Evolutionary conservation across 202 grass and related monocot species (phyloP).

Genomic region (Hordeum pubiflorum): DNA sequence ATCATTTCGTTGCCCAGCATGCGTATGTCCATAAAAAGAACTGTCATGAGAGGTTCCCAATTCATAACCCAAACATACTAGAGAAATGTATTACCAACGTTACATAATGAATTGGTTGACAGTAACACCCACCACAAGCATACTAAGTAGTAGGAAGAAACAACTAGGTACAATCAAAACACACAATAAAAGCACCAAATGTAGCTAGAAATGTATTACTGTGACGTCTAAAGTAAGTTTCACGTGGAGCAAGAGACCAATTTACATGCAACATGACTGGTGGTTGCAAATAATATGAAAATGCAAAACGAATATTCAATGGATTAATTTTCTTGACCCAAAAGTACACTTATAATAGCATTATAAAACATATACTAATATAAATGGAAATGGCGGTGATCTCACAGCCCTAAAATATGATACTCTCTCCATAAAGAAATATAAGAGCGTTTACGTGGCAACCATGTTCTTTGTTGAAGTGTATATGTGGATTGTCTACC

Average conservation of each 20-base stretch:
- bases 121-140: background rate
- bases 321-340: background rate
- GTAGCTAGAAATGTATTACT: background rate
- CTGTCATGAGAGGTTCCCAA: background rate
- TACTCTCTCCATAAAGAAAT: background rate
- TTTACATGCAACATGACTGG: background rate
- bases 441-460: background rate
- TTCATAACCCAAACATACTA: slow-evolving; percentile 4
- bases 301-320: background rate
- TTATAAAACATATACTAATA: background rate
- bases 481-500: too few relatives aligned
- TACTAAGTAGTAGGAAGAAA: background rate
- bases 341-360: background rate
- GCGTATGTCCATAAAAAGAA: background rate
- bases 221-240: background rate
- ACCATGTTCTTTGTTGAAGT: background rate
- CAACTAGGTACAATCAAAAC: background rate
- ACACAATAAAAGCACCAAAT: background rate
- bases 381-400: background rate
- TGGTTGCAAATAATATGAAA: background rate
- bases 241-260: background rate
- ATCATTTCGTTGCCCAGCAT: background rate
- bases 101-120: background rate
- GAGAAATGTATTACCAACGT: background rate
- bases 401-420: background rate